These are phyloP conservation scores for Microbotryomycetes sp. DNA, from an alignment of 1,284 basidiomycete species.

Conservation along the genomic window DNA sequence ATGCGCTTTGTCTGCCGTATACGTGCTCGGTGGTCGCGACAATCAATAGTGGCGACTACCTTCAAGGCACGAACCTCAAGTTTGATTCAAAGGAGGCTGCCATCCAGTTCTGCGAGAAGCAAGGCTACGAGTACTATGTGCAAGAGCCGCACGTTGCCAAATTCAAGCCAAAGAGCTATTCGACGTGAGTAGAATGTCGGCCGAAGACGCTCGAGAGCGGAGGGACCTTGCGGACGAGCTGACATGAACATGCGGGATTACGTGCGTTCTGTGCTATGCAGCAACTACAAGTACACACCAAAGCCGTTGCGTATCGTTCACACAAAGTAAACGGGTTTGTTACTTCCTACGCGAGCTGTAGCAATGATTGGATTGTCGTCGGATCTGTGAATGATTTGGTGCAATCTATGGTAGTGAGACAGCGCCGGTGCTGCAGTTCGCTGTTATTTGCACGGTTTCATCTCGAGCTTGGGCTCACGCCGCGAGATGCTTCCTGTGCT, in stretches of 20 bases:
- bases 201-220: no score
- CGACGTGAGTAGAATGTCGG: slow-evolving; percentile 27
- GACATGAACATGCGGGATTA: no score
- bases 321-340: slow-evolving; percentile 66
- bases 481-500: no score
- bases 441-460: no score
- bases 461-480: no score
- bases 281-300: slow-evolving; percentile 78
- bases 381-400: no score
- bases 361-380: neutral
- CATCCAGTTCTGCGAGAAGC: slow-evolving; percentile 86
- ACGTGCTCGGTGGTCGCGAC: no score
- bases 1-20: no score
- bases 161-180: slow-evolving; percentile 39
- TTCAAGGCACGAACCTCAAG: slow-evolving; percentile 82
- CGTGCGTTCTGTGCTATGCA: neutral
- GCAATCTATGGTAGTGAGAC: no score
- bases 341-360: neutral
- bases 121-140: slow-evolving; percentile 45
- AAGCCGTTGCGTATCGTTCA: slow-evolving; percentile 75
- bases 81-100: slow-evolving; percentile 90
- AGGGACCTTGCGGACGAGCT: no score
- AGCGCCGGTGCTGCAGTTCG: no score
- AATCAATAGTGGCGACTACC: slow-evolving; percentile 97
- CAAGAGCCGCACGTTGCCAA: slow-evolving; percentile 43